A percentile compares a stretch with the other conserved stretches of the same genome.
Evolutionary conservation across 768 basidiomycete genomes (phyloP).

Genomic region (Leccinum aurantiacum): DNA sequence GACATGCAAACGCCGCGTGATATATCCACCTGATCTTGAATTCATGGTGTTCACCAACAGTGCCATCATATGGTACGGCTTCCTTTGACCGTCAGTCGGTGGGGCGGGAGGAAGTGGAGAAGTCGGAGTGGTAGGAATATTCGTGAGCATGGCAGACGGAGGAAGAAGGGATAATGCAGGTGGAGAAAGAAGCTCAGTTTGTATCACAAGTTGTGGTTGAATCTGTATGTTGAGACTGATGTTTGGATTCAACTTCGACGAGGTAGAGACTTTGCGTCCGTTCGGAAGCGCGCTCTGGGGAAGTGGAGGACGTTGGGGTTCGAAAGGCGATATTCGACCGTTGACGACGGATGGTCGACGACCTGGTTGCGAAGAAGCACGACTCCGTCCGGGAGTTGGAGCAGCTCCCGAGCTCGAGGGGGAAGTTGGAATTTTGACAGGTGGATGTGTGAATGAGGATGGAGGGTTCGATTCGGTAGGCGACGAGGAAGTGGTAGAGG

Average conservation of each 20-base stretch:
- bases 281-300: conserved; percentile 44
- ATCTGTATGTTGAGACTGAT: conserved; percentile 43
- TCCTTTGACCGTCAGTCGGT: conserved; percentile 70
- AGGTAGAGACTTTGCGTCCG: conserved; percentile 60
- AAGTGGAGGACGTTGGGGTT: conserved; percentile 50
- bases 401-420: conserved; percentile 40
- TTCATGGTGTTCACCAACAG: conserved; percentile 78
- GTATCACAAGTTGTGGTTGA: conserved; percentile 49
- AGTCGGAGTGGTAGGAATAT: conserved; percentile 69
- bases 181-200: conserved; percentile 50
- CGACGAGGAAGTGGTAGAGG: conserved; percentile 35
- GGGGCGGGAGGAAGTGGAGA: conserved; percentile 76
- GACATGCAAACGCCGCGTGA: conserved; percentile 83
- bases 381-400: conserved; percentile 46
- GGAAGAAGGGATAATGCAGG: conserved; percentile 42
- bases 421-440: conserved; percentile 36
- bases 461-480: conserved; percentile 41
- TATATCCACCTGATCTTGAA: conserved; percentile 79
- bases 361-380: conserved; percentile 78
- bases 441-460: conserved; percentile 34
- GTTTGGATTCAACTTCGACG: conserved; percentile 56
- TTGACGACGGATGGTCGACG: conserved; percentile 61
- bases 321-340: conserved; percentile 52
- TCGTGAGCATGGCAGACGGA: conserved; percentile 47
- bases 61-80: conserved; percentile 91